phyloP scores from a whole-genome alignment of 768 basidiomycete species.

The Mycena venus region DNA sequence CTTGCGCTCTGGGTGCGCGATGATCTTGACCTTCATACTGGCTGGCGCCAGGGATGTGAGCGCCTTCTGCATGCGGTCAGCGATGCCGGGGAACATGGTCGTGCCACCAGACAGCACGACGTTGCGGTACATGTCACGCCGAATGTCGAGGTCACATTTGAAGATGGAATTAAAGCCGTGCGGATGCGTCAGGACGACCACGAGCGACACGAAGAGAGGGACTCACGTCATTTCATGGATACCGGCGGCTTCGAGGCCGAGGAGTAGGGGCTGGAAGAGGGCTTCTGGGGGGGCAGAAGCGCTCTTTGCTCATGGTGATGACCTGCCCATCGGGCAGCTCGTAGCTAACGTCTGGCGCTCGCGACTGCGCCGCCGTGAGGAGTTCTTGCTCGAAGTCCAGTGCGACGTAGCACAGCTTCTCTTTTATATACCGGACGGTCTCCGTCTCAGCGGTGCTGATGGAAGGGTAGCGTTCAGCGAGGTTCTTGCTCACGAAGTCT shows the following conservation, averaged over 20 bases:
- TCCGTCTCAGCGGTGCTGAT: slow-evolving; percentile 80
- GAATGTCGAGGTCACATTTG: slow-evolving; percentile 51
- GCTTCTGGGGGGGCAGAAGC: slow-evolving; percentile 80
- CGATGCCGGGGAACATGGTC: slow-evolving; percentile 33
- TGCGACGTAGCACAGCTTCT: slow-evolving; percentile 57
- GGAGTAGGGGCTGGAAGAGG: slow-evolving; percentile 80
- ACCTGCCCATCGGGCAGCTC: slow-evolving; percentile 73
- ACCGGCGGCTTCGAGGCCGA: slow-evolving; percentile 55
- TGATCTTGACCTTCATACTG: slow-evolving; percentile 73
- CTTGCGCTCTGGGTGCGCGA: slow-evolving; percentile 76
- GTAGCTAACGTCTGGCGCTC: slow-evolving; percentile 31
- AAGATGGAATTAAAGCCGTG: slow-evolving; percentile 71
- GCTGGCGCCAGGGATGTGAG: slow-evolving; percentile 73
- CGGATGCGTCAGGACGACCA: slow-evolving; percentile 22
- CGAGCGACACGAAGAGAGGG: neutral
- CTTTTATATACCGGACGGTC: slow-evolving; percentile 86
- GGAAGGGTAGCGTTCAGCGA: slow-evolving; percentile 81
- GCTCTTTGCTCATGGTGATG: slow-evolving; percentile 81
- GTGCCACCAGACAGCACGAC: slow-evolving; percentile 33
- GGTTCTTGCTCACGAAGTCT: slow-evolving; percentile 68
- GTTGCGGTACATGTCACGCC: slow-evolving; percentile 31
- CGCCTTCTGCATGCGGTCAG: slow-evolving; percentile 75
- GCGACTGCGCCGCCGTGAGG: slow-evolving; percentile 30
- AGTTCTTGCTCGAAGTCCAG: slow-evolving; percentile 35
- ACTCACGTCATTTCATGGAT: slow-evolving; percentile 71